These are phyloP conservation scores for Artemisia annua DNA, from an alignment of 129 eudicot genomes.

Conservation along the genomic window DNA sequence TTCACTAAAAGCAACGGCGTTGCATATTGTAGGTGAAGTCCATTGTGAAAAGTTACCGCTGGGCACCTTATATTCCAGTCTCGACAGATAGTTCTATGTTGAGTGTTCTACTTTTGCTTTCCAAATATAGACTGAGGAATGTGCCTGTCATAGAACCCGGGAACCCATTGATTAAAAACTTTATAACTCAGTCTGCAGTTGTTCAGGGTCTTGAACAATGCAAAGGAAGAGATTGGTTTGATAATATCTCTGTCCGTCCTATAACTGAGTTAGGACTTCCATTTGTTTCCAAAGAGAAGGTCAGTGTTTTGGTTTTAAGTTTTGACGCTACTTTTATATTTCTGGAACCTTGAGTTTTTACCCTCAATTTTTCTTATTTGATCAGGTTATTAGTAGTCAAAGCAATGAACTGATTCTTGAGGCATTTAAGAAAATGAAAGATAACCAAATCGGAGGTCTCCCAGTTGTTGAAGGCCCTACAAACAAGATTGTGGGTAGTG, in stretches of 20 bases:
- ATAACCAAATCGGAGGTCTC: conserved; percentile 83
- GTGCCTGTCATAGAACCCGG: conserved; percentile 89
- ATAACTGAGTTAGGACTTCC: conserved; percentile 90
- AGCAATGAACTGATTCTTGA: conserved; percentile 68
- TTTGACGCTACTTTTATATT: conserved; percentile 8
- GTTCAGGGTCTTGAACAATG: conserved; percentile 82
- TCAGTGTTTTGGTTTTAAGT: conserved; percentile 12
- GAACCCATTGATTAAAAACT: conserved; percentile 55
- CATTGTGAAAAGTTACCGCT: conserved; percentile 69
- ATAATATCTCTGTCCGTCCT: conserved; percentile 62
- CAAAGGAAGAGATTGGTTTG: conserved; percentile 95
- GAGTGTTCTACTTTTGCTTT: conserved; percentile 77
- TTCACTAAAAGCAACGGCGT: not conserved
- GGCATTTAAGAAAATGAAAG: conserved; percentile 95
- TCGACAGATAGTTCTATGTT: conserved; percentile 79
- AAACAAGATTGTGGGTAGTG: conserved; percentile 71
- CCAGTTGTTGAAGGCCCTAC: conserved; percentile 81
- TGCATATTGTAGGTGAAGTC: conserved; percentile 64
- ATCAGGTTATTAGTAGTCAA: conserved; percentile 60
- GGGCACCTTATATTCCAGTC: conserved; percentile 87
- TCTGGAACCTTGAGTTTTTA: not conserved
- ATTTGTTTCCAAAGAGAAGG: conserved; percentile 68
- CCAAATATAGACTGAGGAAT: conserved; percentile 82
- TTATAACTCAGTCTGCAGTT: conserved; percentile 92
- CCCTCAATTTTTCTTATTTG: not conserved